Conservation (phyloP, 306 rosid genomes). For the Luffa aegyptiaca region DNA sequence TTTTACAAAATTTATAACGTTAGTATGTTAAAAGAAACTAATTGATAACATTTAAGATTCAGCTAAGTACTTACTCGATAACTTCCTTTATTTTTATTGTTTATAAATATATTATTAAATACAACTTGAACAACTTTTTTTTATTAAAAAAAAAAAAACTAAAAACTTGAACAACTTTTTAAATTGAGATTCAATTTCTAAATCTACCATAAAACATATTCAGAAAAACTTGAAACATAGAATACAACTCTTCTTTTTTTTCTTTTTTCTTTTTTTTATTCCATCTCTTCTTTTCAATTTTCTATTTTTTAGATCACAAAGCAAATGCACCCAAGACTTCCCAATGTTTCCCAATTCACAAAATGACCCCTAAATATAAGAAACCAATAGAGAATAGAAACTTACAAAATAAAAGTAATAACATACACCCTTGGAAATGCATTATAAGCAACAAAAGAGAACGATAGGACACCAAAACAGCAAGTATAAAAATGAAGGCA, state of each 20-base stretch:
- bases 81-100: not conserved
- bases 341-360: not conserved
- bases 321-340: not conserved
- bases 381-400: not conserved
- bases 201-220: not conserved
- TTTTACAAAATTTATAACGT: not conserved
- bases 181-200: not conserved
- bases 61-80: not conserved
- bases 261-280: not conserved
- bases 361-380: not conserved
- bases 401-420: not conserved
- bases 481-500: not conserved
- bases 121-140: no score
- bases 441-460: not conserved
- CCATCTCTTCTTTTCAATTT: not conserved
- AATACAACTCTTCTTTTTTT: not conserved
- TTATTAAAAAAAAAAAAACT: no score
- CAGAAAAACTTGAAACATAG: not conserved
- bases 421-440: not conserved
- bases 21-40: not conserved
- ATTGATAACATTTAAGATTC: not conserved
- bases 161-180: not conserved
- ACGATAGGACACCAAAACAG: not conserved
- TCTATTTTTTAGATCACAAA: not conserved
- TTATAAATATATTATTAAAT: not conserved